Percentiles rank a stretch among this genome's conserved stretches.
Evolutionary conservation across 805 yeast species (phyloP).

Genomic region (Ogataea trehalophila): DNA sequence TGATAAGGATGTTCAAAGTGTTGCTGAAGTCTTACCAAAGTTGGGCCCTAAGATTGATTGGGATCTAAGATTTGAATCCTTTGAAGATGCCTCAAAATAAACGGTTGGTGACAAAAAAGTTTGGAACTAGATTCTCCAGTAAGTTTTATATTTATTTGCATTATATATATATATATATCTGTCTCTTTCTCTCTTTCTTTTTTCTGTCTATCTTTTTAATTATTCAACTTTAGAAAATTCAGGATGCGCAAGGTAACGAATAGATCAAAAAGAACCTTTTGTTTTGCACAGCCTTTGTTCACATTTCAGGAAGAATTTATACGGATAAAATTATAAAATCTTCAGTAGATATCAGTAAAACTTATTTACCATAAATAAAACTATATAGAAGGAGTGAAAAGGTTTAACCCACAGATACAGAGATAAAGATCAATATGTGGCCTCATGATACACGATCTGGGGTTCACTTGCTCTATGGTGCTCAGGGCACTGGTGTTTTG

Average conservation of each 20-base stretch:
- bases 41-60: constrained; percentile 90
- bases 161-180: background rate
- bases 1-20: constrained; percentile 97
- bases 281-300: no score
- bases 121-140: background rate
- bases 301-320: no score
- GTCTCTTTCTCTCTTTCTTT: no score
- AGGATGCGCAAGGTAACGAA: no score
- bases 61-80: constrained; percentile 82
- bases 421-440: background rate
- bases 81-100: constrained; percentile 28
- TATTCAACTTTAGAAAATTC: no score
- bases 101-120: background rate
- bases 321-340: no score
- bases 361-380: background rate
- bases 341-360: no score
- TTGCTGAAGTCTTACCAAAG: constrained; percentile 87
- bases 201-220: no score
- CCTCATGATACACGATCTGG: constrained; percentile 19
- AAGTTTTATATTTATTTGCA: background rate
- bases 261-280: no score
- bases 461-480: constrained; percentile 39
- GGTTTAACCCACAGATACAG: background rate
- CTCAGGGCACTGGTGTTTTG: constrained; percentile 31
- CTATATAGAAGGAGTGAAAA: no score